Conservation (phyloP, 306 rosid genomes). For the Spatholobus suberectus region DNA sequence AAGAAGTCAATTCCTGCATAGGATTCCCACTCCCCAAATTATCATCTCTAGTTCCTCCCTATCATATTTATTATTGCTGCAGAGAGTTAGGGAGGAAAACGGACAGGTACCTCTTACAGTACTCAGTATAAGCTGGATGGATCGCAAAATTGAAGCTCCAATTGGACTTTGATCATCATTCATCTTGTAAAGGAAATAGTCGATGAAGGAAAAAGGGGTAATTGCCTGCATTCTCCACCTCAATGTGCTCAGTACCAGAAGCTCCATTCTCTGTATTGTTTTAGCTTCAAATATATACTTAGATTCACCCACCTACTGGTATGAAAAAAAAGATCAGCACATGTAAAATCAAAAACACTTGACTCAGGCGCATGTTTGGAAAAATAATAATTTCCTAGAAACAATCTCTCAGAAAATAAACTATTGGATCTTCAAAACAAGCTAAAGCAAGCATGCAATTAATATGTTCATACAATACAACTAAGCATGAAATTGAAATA, state of each 20-base stretch:
- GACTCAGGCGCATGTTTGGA: background rate
- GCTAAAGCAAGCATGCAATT: background rate
- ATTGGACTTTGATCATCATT: conserved; percentile 53
- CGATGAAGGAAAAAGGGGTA: conserved; percentile 92
- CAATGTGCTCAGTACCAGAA: conserved; percentile 79
- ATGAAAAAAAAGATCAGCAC: background rate
- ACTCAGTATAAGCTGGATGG: conserved; percentile 63
- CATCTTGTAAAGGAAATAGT: conserved; percentile 71
- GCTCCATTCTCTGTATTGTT: conserved; percentile 89
- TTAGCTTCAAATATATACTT: conserved; percentile 81
- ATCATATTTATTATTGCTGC: conserved; percentile 31
- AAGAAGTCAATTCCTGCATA: conserved; percentile 88
- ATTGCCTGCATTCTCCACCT: conserved; percentile 93
- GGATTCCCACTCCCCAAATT: conserved; percentile 55
- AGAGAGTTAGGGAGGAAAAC: background rate
- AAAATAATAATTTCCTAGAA: background rate
- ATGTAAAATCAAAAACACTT: conserved; percentile 13
- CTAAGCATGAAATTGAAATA: background rate
- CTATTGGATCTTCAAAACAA: background rate
- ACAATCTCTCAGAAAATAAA: background rate
- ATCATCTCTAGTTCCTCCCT: conserved; percentile 17
- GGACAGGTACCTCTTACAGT: conserved; percentile 59
- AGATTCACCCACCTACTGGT: conserved; percentile 64
- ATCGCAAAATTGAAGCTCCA: conserved; percentile 52
- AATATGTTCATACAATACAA: background rate